Base-by-base conservation (phyloP, 768 basidiomycete species). In the Trametes maxima region DNA sequence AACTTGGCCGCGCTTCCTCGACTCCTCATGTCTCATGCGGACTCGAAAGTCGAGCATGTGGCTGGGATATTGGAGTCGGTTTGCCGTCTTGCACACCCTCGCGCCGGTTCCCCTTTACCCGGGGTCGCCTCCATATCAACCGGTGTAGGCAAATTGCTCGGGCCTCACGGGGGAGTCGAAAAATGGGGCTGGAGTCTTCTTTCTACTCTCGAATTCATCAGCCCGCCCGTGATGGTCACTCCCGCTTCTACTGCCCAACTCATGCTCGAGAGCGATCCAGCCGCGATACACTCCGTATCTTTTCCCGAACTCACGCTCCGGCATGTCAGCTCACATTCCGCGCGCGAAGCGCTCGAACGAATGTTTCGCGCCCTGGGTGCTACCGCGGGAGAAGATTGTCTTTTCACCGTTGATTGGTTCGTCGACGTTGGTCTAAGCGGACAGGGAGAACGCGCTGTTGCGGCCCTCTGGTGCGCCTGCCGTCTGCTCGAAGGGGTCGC, bases 161-260 rank as follows among this genome's bases (percentile, higher is more conserved):
- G 94, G 3, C 89, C 94, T 0, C 82, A 77, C 0, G 93, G 94
- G 6, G 88, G 90, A 0, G 85, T 97, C 17, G 94, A 97, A 67
- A 87, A 87, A 72, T 98, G 95, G 96, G 92, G 94, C 4, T 94
- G 90, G 89, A 83, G 84, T 49, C 70, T 99, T 4, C 79, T 98
- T 28, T 83, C 85, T 0, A 91, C 89, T n/a, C 75, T 98, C 40
- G 88, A 94, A 65, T 85, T 98, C 58, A 75, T 72, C 2, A 78
- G 79, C 63, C 89, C 82, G n/a, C 73, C 78, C 8, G 72, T 85
- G 51, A 73, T 77, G 6, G 70, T 83, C 12, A 78, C 82, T 14
- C 75, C 77, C 56, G 74, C 79, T 3, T 80, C 85, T 4, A 72
- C 78, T 2, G 82, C 81, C 0, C 85, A 82, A 56, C 74, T 86